Conservation (phyloP, 2,329 filamentous ascomycete genomes). For the Ophidiomyces ophidiicola region DNA sequence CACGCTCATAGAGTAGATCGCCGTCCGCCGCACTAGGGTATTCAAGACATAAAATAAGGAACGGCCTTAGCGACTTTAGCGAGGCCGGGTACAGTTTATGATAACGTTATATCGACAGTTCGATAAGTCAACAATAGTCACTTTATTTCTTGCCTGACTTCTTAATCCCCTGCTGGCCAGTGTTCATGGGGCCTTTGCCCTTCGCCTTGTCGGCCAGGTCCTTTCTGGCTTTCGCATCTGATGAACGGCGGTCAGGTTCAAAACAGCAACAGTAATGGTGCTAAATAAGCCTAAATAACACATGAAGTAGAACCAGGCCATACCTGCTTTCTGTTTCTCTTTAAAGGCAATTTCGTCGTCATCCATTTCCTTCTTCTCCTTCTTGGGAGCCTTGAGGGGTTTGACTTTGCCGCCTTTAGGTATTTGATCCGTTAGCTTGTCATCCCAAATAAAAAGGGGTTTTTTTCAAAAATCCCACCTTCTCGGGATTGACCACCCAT, state of each 20-base stretch:
- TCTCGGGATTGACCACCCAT: constrained; percentile 59
- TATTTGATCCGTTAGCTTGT: background rate
- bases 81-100: no score
- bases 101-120: constrained; percentile 4
- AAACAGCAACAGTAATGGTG: background rate
- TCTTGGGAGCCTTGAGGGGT: constrained; percentile 82
- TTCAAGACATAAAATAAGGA: constrained; percentile 1
- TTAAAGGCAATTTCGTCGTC: constrained; percentile 75
- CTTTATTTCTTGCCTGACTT: constrained; percentile 92
- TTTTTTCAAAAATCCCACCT: constrained; percentile 34
- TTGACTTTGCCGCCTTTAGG: constrained; percentile 63
- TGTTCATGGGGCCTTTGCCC: constrained; percentile 80
- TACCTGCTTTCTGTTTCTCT: constrained; percentile 75
- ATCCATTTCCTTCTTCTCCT: constrained; percentile 67
- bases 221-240: constrained; percentile 76
- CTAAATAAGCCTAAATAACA: background rate
- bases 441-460: background rate
- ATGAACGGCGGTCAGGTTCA: constrained; percentile 4
- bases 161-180: constrained; percentile 81
- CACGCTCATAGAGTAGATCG: background rate
- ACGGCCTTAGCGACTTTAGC: no score
- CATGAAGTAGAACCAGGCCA: constrained; percentile 22
- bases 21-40: background rate
- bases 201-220: constrained; percentile 69
- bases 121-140: background rate